phyloP scores from a whole-genome alignment of 306 rosid genomes.

The Malus sylvestris region DNA sequence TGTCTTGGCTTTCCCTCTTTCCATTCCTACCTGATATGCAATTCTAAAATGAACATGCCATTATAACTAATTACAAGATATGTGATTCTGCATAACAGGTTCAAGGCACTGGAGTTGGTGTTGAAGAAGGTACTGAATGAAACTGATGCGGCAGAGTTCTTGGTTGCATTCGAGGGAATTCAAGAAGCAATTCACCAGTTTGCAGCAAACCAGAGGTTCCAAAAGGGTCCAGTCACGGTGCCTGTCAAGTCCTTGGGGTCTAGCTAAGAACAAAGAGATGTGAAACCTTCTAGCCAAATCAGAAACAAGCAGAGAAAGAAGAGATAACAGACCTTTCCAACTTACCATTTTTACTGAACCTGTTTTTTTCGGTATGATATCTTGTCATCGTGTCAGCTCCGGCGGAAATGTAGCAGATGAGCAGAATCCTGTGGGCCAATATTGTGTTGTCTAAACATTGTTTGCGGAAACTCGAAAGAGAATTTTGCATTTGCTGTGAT shows the following conservation, averaged over 20 bases:
- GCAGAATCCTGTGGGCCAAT: background rate
- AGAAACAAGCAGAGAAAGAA: background rate
- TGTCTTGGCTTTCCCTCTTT: background rate
- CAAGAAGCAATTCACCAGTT: conserved; percentile 32
- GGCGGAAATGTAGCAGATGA: background rate
- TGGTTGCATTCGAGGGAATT: conserved; percentile 41
- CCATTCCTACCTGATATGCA: background rate
- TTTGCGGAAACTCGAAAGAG: background rate
- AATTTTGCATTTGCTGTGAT: background rate
- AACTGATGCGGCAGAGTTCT: conserved; percentile 36
- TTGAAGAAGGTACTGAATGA: conserved; percentile 35
- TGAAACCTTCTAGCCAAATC: background rate
- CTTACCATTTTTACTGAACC: background rate
- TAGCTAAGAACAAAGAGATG: conserved; percentile 1
- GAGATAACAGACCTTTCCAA: background rate
- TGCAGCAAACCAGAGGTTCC: conserved; percentile 20
- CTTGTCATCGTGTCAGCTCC: background rate
- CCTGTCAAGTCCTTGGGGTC: conserved; percentile 19
- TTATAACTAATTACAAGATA: background rate
- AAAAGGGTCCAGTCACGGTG: conserved; percentile 25
- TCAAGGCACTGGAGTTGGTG: conserved; percentile 35
- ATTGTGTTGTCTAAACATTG: background rate
- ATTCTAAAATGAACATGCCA: background rate
- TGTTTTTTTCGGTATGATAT: background rate
- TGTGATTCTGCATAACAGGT: conserved; percentile 17